phyloP scores from a whole-genome alignment of 2,329 filamentous ascomycete genomes.

The Teratosphaeria viscida region DNA sequence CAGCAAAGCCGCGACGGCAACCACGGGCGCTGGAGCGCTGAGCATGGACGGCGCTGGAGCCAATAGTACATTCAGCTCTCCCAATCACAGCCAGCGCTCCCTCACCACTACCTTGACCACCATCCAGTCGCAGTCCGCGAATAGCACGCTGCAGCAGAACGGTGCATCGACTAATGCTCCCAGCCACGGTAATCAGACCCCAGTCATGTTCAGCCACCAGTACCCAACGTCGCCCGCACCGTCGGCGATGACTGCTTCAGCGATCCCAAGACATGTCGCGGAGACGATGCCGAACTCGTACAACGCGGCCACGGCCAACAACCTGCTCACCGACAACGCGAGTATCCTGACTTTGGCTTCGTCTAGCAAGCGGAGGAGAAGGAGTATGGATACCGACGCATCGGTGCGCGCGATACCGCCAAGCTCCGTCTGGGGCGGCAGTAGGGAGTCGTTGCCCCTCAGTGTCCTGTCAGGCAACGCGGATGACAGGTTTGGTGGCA shows the following conservation, averaged over 20 bases:
- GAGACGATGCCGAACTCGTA: slow-evolving; percentile 54
- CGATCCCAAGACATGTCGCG: slow-evolving; percentile 60
- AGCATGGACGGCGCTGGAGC: slow-evolving; percentile 41
- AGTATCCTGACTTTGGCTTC: slow-evolving; percentile 78
- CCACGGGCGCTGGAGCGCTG: slow-evolving; percentile 57
- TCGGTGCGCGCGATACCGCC: slow-evolving; percentile 77
- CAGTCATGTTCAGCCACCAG: slow-evolving; percentile 48
- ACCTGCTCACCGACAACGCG: slow-evolving; percentile 72
- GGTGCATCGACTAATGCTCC: slow-evolving; percentile 27
- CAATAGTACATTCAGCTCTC: slow-evolving; percentile 68
- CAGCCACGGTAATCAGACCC: slow-evolving; percentile 24
- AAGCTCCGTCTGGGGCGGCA: slow-evolving; percentile 71
- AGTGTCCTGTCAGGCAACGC: slow-evolving; percentile 67
- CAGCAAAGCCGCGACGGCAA: slow-evolving; percentile 61
- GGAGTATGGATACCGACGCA: slow-evolving; percentile 76
- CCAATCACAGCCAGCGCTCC: slow-evolving; percentile 68
- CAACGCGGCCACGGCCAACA: slow-evolving; percentile 68
- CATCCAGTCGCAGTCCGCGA: slow-evolving; percentile 63
- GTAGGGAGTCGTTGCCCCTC: slow-evolving; percentile 66
- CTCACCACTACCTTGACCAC: slow-evolving; percentile 77
- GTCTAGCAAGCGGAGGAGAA: slow-evolving; percentile 66
- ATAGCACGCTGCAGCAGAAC: slow-evolving; percentile 29
- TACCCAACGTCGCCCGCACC: slow-evolving; percentile 37
- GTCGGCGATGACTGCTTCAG: slow-evolving; percentile 53
- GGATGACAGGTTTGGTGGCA: slow-evolving; percentile 35